A percentile compares a stretch with the other conserved stretches of the same genome.
These are phyloP conservation scores for Musa schizocarpa DNA, from an alignment of 176 grass and related monocot species.

Conservation along the genomic window DNA sequence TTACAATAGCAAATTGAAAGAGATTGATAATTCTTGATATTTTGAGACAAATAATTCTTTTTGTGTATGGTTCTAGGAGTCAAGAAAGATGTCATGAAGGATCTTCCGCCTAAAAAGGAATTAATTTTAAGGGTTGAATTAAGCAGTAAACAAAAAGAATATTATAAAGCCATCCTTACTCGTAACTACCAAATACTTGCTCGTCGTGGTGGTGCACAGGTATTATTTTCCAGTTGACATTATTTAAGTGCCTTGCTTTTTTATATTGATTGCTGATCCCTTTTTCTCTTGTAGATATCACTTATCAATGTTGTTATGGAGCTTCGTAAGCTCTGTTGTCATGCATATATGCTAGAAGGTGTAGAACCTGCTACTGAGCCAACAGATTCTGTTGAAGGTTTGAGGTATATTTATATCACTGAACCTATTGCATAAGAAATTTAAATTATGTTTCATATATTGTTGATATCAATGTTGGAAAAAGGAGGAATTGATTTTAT, in stretches of 20 bases:
- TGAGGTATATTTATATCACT: conserved; percentile 54
- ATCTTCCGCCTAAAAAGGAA: conserved; percentile 98
- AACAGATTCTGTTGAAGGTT: conserved; percentile 67
- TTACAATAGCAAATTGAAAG: background rate
- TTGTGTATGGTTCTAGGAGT: conserved; percentile 46
- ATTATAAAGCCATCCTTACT: conserved; percentile 98
- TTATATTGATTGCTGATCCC: conserved; percentile 18
- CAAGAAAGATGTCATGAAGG: conserved; percentile 99
- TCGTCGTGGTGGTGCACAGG: conserved; percentile 82
- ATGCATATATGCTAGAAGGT: conserved; percentile 89
- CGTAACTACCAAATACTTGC: conserved; percentile 89
- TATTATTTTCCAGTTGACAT: conserved; percentile 32
- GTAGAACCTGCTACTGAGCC: conserved; percentile 74
- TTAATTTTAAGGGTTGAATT: conserved; percentile 95
- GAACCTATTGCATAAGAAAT: conserved; percentile 6
- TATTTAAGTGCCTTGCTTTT: background rate
- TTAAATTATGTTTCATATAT: conserved; percentile 13
- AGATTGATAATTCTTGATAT: background rate
- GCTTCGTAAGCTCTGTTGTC: conserved; percentile 96
- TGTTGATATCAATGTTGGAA: conserved; percentile 5
- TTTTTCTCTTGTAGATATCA: conserved; percentile 60
- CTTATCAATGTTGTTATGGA: conserved; percentile 99
- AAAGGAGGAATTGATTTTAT: too few species aligned
- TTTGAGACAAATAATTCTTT: background rate
- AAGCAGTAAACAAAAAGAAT: conserved; percentile 94